A percentile compares a stretch with the other conserved stretches of the same genome.
These are phyloP conservation scores for Cutaneotrichosporon cavernicola DNA, from an alignment of 1,284 basidiomycete genomes.

Conservation along the genomic window DNA sequence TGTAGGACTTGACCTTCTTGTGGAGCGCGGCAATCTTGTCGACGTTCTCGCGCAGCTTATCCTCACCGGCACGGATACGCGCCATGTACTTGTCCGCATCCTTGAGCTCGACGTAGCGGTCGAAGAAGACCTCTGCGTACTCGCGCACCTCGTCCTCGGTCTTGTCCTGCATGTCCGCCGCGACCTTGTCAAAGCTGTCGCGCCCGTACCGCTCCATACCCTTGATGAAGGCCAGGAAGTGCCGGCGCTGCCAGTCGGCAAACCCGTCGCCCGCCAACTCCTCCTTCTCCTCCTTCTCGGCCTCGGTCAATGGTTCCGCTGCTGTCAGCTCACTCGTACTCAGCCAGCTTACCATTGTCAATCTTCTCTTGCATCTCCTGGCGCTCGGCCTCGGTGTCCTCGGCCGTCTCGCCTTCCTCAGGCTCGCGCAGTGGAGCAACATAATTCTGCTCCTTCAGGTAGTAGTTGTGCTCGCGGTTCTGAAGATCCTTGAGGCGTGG, in stretches of 20 bases:
- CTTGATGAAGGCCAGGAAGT: conserved; percentile 88
- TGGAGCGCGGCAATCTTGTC: conserved; percentile 81
- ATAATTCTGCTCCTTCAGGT: conserved; percentile 69
- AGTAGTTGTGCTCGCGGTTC: conserved; percentile 79
- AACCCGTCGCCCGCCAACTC: conserved; percentile 76
- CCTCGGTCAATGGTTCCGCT: conserved; percentile 85
- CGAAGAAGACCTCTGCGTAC: conserved; percentile 85
- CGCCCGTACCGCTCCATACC: conserved; percentile 85
- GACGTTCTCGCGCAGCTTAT: conserved; percentile 63
- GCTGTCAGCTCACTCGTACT: conserved; percentile 16
- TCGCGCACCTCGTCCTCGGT: conserved; percentile 72
- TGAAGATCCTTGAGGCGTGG: conserved; percentile 77
- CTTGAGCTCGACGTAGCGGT: conserved; percentile 81
- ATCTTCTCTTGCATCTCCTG: conserved; percentile 80
- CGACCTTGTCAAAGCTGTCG: conserved; percentile 66
- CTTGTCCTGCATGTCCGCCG: conserved; percentile 84
- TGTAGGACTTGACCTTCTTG: conserved; percentile 76
- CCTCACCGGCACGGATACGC: conserved; percentile 77
- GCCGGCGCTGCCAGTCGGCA: conserved; percentile 83
- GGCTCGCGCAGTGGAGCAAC: conserved; percentile 69
- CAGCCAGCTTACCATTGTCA: conserved; percentile 63
- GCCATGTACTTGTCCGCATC: conserved; percentile 79
- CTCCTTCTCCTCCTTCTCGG: conserved; percentile 78
- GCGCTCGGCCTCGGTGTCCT: conserved; percentile 80
- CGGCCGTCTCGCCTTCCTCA: conserved; percentile 69